Base-by-base conservation (phyloP, 495 filamentous ascomycete genomes). In the Aspergillus bertholletiae region DNA sequence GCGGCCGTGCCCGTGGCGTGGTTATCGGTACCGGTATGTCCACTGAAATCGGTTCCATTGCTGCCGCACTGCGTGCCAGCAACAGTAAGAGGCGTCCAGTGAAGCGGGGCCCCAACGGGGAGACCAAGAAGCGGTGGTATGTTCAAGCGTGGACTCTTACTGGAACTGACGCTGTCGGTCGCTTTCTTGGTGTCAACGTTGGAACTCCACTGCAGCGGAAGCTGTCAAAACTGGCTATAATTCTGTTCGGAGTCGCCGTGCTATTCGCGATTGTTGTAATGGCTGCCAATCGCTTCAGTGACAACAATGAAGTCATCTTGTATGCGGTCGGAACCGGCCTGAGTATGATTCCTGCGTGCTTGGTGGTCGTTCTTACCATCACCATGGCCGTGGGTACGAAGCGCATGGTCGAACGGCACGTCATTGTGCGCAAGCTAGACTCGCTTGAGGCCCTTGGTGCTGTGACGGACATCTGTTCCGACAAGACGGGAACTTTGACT, bases 301-400 rank as follows among this genome's bases (percentile, higher is more conserved):
- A 80, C 50, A 75, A 80, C 35, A 79, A 77, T 22, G 82, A 86
- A 47, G 81, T 87, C 28, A 80, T 89, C 50, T 82, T 89, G 56
- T 88, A 89, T 67, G 86, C 84, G n/a, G 85, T 89, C 6, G 85
- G 85, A 13, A 87, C 85, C 20, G 84, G 84, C 22, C 65, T 87
- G 44, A 81, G 79, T 12, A 86, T 89, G 68, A 88, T 91, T 55
- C 88, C 88, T 2, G 88, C 87, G 59, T 88, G 84, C 54, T 74
- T 91, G 47, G 88, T 89, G 45, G 88, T 86, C 18, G 86, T 89
- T 40, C 69, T 91, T 56, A 90, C 87, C 1, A 88, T 90, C 56
- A 89, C 86, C 20, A 86, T 89, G 77, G 85, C 87, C 5, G 80
- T 87, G 17, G 87, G 86, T 28, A 86, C 84, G 9, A 87, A 85